Evolutionary conservation across 306 rosid genomes (phyloP), one percentile per base, ranked within the genome.

Genomic region (Pachyrhizus erosus): DNA sequence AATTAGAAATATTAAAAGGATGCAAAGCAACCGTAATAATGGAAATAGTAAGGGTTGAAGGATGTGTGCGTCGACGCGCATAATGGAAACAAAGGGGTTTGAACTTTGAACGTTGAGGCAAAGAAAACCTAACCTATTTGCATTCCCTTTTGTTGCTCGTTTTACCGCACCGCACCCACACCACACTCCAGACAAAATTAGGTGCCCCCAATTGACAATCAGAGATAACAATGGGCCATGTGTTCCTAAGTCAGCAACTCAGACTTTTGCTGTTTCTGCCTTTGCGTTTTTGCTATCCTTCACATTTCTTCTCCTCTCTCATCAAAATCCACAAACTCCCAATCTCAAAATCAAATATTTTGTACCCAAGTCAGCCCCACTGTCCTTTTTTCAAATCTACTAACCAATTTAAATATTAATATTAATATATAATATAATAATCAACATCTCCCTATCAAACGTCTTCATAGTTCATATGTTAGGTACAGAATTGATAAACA

Each of bases 291-390:
- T 37, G 40, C 40, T 5, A 37, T 37, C 7, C 3, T 17, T 40
- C 76, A 45, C 74, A 42, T 71, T 13, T 46, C 1, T 40, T 83
- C 13, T 84, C 80, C 13, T 14, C 51, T 43, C 33, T 48, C 23
- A 75, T 42, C 42, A 76, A 61, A 61, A 77, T 58, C 67, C 62
- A 77, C 17, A 74, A 65, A 70, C 37, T 42, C 73, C 73, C 1
- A 17, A 5, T n/a, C n/a, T n/a, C n/a, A n/a, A n/a, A n/a, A n/a
- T n/a, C n/a, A n/a, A n/a, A n/a, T n/a, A n/a, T n/a, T n/a, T n/a
- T 43, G 37, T 12, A n/a, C 79, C 60, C 46, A 86, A 88, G 93
- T 91, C 91, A 91, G 86, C 91, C 65, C 82, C 42, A 60, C 37
- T 49, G 23, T 82, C 79, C 31, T 67, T 62, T 66, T 85, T 80